A percentile compares a stretch with the other conserved stretches of the same genome.
These are phyloP conservation scores for Dichomitus squalens DNA, from an alignment of 1,284 basidiomycete genomes.

Conservation along the genomic window DNA sequence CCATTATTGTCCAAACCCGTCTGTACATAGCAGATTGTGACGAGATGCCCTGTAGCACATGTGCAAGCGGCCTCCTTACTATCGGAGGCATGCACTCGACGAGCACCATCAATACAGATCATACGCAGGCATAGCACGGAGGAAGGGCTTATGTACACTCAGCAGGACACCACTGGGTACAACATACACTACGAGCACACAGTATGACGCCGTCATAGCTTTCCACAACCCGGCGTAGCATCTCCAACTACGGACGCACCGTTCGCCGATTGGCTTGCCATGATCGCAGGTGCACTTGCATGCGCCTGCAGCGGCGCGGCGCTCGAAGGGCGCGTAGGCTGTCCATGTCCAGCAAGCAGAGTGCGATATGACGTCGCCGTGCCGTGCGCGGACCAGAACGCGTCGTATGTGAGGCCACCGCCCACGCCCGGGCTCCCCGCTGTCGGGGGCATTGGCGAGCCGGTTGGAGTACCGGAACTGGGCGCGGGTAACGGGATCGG, in stretches of 20 bases:
- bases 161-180: not conserved
- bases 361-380: slow-evolving; percentile 25
- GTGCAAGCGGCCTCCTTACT: too few relatives aligned
- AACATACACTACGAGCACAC: not conserved
- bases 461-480: not conserved
- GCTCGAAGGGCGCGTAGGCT: not conserved
- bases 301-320: slow-evolving; percentile 12
- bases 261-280: not conserved
- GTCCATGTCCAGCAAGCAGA: not conserved
- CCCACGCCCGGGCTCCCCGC: not conserved
- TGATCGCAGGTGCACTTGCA: slow-evolving; percentile 13
- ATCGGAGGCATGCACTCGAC: too few relatives aligned
- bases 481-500: slow-evolving; percentile 17
- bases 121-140: not conserved
- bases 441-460: slow-evolving; percentile 4
- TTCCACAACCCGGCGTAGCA: not conserved
- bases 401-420: slow-evolving; percentile 56
- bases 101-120: not conserved
- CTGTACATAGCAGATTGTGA: too few relatives aligned
- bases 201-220: not conserved
- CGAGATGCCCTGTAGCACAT: too few relatives aligned
- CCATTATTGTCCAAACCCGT: too few relatives aligned
- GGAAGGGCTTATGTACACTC: not conserved
- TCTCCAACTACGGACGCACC: not conserved
- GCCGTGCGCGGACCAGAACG: slow-evolving; percentile 63